phyloP scores from a whole-genome alignment of 139 green algal genomes.

The Chlamydomonas incerta region DNA sequence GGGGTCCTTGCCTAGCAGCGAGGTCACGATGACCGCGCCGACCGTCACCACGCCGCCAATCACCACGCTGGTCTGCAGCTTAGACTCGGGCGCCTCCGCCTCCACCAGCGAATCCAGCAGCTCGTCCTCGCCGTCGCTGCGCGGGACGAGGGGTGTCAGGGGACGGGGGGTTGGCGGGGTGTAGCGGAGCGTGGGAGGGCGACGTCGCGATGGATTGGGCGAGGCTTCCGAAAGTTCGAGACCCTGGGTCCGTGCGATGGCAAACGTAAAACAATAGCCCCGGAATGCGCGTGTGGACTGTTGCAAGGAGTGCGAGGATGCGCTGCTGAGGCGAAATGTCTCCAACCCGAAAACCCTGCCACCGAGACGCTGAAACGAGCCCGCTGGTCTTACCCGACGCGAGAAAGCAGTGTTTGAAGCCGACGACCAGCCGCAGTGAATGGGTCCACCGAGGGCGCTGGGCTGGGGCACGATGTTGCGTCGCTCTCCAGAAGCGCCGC shows the following conservation, averaged over 20 bases:
- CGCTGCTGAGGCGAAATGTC: background rate
- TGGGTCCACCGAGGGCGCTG: background rate
- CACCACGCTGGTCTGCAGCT: conserved; percentile 28
- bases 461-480: background rate
- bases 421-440: conserved; percentile 22
- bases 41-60: conserved; percentile 12
- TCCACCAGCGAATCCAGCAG: conserved; percentile 41
- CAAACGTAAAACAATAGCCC: too few species aligned
- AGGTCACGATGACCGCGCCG: conserved; percentile 21
- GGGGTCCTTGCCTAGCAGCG: conserved; percentile 44
- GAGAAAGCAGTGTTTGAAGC: conserved; percentile 17
- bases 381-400: background rate
- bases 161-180: background rate
- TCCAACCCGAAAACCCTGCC: background rate
- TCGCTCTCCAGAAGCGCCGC: background rate
- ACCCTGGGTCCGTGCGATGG: too few species aligned
- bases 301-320: background rate
- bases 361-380: too few species aligned
- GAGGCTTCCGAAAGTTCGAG: too few species aligned
- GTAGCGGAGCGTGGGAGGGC: too few species aligned
- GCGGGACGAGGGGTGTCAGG: background rate
- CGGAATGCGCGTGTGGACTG: background rate
- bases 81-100: conserved; percentile 41
- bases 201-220: too few species aligned
- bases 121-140: conserved; percentile 50